Percentiles rank a stretch among this genome's conserved stretches.
These are phyloP conservation scores for Clarireedia monteithiana DNA, from an alignment of 2,329 filamentous ascomycete species.

Conservation along the genomic window DNA sequence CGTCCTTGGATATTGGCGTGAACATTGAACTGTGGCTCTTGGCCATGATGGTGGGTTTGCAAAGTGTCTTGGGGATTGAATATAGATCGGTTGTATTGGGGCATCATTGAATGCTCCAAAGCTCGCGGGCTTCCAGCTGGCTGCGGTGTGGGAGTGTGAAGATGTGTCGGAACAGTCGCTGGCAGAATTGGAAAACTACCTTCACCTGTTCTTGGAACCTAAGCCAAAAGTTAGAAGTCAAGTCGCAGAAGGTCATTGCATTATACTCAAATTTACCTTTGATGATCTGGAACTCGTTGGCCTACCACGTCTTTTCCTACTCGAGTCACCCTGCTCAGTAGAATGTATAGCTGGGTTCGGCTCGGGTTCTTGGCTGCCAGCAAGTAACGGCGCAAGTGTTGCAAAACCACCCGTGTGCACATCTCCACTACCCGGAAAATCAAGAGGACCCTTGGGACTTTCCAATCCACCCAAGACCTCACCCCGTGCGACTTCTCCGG, in stretches of 20 bases:
- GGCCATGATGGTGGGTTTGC: not conserved
- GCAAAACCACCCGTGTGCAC: not conserved
- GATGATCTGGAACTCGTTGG: conserved; percentile 11
- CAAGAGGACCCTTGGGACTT: conserved; percentile 1
- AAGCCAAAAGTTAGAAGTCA: not conserved
- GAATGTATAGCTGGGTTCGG: not conserved
- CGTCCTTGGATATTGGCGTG: not conserved
- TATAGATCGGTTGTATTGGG: not conserved
- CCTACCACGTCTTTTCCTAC: conserved; percentile 17
- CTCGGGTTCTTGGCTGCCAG: not conserved
- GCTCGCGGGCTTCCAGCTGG: not conserved
- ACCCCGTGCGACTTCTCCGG: conserved; percentile 22
- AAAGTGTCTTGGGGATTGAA: not conserved
- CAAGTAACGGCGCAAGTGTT: not conserved
- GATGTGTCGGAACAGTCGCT: not conserved
- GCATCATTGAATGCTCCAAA: not conserved
- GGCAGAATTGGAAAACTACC: conserved; percentile 12
- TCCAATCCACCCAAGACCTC: conserved; percentile 21
- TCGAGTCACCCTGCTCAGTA: conserved; percentile 11
- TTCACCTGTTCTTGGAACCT: conserved; percentile 17
- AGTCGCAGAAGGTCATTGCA: not conserved
- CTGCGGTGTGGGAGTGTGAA: not conserved
- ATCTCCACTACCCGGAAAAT: conserved; percentile 6
- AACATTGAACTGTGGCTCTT: not conserved
- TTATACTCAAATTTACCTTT: conserved; percentile 12